Evolutionary conservation across 2,329 filamentous ascomycete species (phyloP), one percentile per base, ranked within the genome.

Genomic region (Paraphaeosphaeria sporulosa): DNA sequence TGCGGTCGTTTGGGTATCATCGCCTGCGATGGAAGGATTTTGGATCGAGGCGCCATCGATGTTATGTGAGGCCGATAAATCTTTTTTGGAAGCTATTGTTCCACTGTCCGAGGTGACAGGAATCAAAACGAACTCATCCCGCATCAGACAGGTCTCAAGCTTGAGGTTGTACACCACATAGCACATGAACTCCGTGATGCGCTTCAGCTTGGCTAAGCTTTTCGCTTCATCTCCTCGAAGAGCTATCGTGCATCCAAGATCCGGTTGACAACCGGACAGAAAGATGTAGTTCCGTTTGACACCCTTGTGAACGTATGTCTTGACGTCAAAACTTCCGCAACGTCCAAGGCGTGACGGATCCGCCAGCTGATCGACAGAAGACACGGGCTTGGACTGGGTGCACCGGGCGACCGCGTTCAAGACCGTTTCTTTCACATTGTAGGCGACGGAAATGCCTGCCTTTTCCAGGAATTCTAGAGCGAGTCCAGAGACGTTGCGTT

Each of bases 141-240:
- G 87, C 86, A 99, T 92, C 48, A 99, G 82, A 68, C 92, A 97
- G 1, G 95, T 97, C 79, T 99, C 95, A 15, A 99, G 85, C 74
- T 96, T 97, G 55, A 99, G 84, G 70, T 97, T 99, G 79, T 99
- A 99, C 13, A 98, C 94, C 21, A 99, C 96, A 69, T 98, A 99
- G 40, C 96, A 91, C 94, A 99, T 97, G 74, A 99, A 98, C 74
- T 99, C 95, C 12, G 94, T 95, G 66, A 99, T 95, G 55, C 89
- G 87, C 79, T 99, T 99, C 77, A 99, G 88, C 68, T 89, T 91
- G 1, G 88, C 83, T 19, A 99, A 84, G 0, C 88, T 83, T 50
- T 86, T 81, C 32, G 88, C 89, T 60, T 90, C 88, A 3, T 90
- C 92, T 1, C 95, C 95, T 48, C 95, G 89, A 23, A 99, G 82